Percentiles rank a stretch among this genome's conserved stretches.
phyloP scores from a whole-genome alignment of 805 yeast species.

The Isabelozyma heimii region DNA sequence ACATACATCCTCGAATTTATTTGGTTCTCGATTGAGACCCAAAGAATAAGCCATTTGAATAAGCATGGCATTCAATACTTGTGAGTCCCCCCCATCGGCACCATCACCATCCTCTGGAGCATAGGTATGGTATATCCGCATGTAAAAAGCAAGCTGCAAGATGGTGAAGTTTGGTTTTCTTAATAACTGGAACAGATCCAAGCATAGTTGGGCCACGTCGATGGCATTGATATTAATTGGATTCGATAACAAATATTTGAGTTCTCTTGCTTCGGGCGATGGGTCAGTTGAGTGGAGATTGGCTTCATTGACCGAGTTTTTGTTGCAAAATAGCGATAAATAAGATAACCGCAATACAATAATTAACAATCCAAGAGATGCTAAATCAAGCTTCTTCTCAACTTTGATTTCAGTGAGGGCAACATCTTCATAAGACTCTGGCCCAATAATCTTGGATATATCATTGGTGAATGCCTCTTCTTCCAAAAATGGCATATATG shows the following conservation, averaged over 20 bases:
- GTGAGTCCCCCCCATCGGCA: slow-evolving; percentile 38
- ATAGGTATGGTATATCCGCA: slow-evolving; percentile 27
- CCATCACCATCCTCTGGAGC: slow-evolving; percentile 44
- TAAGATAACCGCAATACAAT: slow-evolving; percentile 41
- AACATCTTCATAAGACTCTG: slow-evolving; percentile 20
- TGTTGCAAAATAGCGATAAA: slow-evolving; percentile 35
- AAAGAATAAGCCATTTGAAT: slow-evolving; percentile 38
- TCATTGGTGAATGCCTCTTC: slow-evolving; percentile 28
- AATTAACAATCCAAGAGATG: slow-evolving; percentile 37
- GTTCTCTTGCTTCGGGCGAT: slow-evolving; percentile 19
- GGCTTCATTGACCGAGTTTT: slow-evolving; percentile 24
- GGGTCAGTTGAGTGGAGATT: slow-evolving; percentile 19
- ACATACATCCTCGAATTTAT: slow-evolving; percentile 20
- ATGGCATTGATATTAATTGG: slow-evolving; percentile 47
- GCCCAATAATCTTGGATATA: slow-evolving; percentile 32
- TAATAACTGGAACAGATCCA: slow-evolving; percentile 52
- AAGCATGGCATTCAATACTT: slow-evolving; percentile 22
- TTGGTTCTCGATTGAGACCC: slow-evolving; percentile 42
- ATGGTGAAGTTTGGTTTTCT: slow-evolving; percentile 31
- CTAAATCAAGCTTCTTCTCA: slow-evolving; percentile 39
- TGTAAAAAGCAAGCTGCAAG: slow-evolving; percentile 27
- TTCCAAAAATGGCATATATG: slow-evolving; percentile 48
- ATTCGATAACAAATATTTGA: slow-evolving; percentile 39
- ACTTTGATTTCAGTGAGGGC: slow-evolving; percentile 24
- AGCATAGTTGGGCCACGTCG: slow-evolving; percentile 51